Evolutionary conservation across 73 alveolate species (phyloP), one percentile per base, ranked within the genome.

Genomic region (Uronychia setigera): DNA sequence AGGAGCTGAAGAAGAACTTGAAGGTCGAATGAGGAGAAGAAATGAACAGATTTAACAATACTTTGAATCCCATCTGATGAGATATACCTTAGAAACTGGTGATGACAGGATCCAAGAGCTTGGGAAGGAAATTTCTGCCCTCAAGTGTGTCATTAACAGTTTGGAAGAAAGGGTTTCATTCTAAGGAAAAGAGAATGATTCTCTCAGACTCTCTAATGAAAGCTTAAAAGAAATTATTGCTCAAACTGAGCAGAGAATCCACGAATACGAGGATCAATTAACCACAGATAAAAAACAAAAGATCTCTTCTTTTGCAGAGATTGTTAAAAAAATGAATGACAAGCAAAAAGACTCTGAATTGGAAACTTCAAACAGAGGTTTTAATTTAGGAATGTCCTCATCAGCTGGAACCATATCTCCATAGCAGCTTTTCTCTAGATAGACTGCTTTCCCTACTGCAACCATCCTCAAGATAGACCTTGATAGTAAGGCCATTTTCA

Each of bases 51-150:
- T 88, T 30, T 76, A 57, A 29, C 13, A 80, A 27, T 88, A 88
- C 77, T 67, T 88, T 31, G 94, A 88, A 77, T 82, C 94, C 25
- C 74, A 83, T 31, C 75, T 88, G 59, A 88, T 85, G 60, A 83
- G 82, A 35, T 59, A 60, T 0, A 30, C 76, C 29, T 35, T 88
- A 19, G 76, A 58, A 74, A 59, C 83, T 46, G 35, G 79, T 25
- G 83, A 83, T 76, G 91, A 79, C 31, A 83, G 75, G 80, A 80
- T 88, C 28, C 58, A 81, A 9, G 92, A 83, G 25, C 35, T 84
- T 0, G 89, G 91, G 27, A 29, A 90, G 1, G 94, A 88, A 32
- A 76, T 88, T 0, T 46, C 74, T 19, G 29, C 94, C 26, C 78
- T 35, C 13, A 88, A 88, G 60, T 28, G 83, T 1, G 25, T 32